Evolutionary conservation across 805 yeast species (phyloP), one percentile per base, ranked within the genome.

Genomic region (Saturnispora serradocipensis): DNA sequence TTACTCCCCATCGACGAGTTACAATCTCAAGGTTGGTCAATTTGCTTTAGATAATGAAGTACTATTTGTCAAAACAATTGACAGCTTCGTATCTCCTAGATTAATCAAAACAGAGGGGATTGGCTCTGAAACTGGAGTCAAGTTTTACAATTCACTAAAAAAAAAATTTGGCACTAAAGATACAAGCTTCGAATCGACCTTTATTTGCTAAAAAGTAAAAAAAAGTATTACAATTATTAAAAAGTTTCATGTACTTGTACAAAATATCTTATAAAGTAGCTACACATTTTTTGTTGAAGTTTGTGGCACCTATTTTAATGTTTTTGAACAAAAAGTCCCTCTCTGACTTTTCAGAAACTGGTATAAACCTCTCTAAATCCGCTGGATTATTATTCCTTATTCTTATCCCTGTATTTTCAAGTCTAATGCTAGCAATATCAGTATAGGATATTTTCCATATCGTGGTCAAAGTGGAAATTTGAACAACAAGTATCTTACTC

Each of bases 291-390:
- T 82, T 81, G 61, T 90, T 91, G 69, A 75, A 89, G 60, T 84
- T 87, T 22, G 74, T 77, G 16, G 88, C 98, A 1, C 97, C 97
- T 54, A 84, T 68, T 3, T 82, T 84, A 59, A 93, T 86, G 61
- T 77, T 78, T 56, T 72, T 76, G 72, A 88, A 89, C 51, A 91
- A 67, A 62, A 78, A 82, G 53, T 72, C 72, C 56, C 90, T 74
- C 53, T 83, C 81, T 9, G 75, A 68, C 20, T 72, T 70, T 50
- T 87, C 93, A 0, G 86, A 81, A 42, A 91, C 73, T 2, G 97
- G 96, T 45, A 91, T 80, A 63, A 91, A 91, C 43, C 62, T 56
- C 18, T 62, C 65, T 5, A 75, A 75, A 1, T 75, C 76, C 18
- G 60, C 62, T 1, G 51, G 16, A 7, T 52, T 45, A 59, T 80